Base-by-base conservation (phyloP, 495 filamentous ascomycete genomes). In the Trichocladium uniseriatum region DNA sequence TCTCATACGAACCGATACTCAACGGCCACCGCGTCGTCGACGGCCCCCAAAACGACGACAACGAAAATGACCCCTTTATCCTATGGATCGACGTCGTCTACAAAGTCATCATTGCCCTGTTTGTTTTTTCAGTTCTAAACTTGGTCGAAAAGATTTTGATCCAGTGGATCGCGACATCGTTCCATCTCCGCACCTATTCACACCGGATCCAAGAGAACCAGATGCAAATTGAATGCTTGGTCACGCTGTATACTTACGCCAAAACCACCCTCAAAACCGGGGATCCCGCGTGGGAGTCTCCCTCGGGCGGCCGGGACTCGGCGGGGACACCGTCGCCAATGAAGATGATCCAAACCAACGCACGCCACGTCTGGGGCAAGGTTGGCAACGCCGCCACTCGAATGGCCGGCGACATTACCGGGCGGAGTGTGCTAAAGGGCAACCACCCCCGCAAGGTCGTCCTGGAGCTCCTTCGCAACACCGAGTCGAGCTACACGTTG, bases 391-490 rank as follows among this genome's bases (percentile, higher is more conserved):
- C 89, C 8, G 87, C 90, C 9, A 89, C 82, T 10, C 89, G 87
- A 40, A 81, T 96, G 38, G 91, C 90, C n/a, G 89, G 89, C 11
- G 91, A 98, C 63, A 91, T 98, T 56, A 95, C 90, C 2, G 91
- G 92, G 13, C 81, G 79, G 35, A 74, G 79, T 52, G 75, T 86
- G n/a, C 78, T 74, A 15, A 77, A 79, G 38, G 87, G 84, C 67
- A 83, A 70, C 29, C 88, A 95, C 56, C 89, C 92, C 10, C 79
- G 88, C 45, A 89, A 91, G 66, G 87, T 97, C 76, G 57, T 79
- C n/a, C 66, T 94, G 11, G 79, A 85, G 38, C 72, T 98, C 9
- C 72, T 96, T 19, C 71, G 77, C 14, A 85, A 76, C 38, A 86
- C 86, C 0, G 62, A 68, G 20, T 85, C 87, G 16, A 84, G 87